Evolutionary conservation across 768 basidiomycete genomes (phyloP), one percentile per base, ranked within the genome.

Genomic region (Agaricus blazei): DNA sequence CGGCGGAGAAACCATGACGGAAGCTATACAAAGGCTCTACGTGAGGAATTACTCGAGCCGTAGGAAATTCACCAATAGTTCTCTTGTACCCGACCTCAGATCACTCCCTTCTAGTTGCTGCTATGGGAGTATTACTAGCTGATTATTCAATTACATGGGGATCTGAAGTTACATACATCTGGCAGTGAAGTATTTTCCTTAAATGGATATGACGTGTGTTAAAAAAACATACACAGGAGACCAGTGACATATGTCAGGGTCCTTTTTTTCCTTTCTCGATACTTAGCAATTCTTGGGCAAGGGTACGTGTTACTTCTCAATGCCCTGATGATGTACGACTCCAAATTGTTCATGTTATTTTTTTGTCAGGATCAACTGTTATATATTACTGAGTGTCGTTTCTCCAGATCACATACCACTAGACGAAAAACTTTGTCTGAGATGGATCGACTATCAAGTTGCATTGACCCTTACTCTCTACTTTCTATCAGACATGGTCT

Each of bases 401-500:
- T 46, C 38, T 50, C 48, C 34, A 58, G 55, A 11, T n/a, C 53
- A 19, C 56, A 59, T 52, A 43, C 54, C 47, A 19, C 51, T 41
- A 48, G 45, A 51, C 42, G 48, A 29, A 8, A 7, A 26, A 38
- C 26, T 54, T 19, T 54, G 42, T 23, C 11, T 38, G 23, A 43
- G 24, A 15, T 62, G 61, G 63, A 62, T 59, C 36, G 24, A 12
- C 12, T 64, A 48, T 41, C 63, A 64, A 42, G 58, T 53, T 19
- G n/a, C 50, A 19, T 12, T 29, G 57, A 5, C 58, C 62, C 37
- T 61, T 58, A 48, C 38, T 56, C 53, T 64, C 5, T 59, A 52
- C 49, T 47, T 44, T 29, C 52, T 55, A 4, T n/a, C 60, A 15
- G 56, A 64, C 31, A 26, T 46, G 31, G 52, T 64, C 9, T 48